These are phyloP conservation scores for Allomyces macrogynus DNA, from an alignment of 192 early-diverging fungal genomes.

Conservation along the genomic window DNA sequence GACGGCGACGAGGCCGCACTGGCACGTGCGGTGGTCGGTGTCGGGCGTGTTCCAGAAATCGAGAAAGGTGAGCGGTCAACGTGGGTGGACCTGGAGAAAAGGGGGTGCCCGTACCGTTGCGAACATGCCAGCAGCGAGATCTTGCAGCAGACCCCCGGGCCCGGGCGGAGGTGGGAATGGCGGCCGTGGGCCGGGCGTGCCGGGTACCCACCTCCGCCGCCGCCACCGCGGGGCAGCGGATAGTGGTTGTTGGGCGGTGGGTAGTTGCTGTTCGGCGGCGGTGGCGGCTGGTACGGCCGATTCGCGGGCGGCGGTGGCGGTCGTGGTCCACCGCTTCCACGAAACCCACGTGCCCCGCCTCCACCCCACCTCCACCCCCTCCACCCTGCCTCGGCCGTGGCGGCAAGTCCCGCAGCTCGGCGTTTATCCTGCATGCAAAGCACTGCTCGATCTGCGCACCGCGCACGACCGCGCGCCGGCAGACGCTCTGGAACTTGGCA, in stretches of 20 bases:
- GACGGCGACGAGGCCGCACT: constrained; percentile 9
- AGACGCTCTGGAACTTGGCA: constrained; percentile 6
- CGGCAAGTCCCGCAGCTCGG: neutral
- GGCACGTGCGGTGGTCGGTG: constrained; percentile 3
- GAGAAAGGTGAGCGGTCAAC: neutral
- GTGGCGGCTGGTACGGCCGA: constrained; percentile 1
- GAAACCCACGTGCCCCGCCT: constrained; percentile 5
- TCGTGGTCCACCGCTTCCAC: constrained; percentile 3
- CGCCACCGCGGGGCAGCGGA: neutral
- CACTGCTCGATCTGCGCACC: neutral
- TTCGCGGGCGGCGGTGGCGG: neutral
- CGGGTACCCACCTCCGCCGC: neutral
- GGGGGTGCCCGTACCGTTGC: neutral
- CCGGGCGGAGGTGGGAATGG: neutral
- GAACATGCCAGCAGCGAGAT: neutral
- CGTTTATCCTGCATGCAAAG: neutral
- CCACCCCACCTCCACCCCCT: neutral
- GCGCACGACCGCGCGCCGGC: neutral
- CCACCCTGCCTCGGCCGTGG: neutral
- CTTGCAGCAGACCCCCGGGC: neutral
- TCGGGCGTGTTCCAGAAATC: neutral
- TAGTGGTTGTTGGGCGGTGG: neutral
- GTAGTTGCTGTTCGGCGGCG: neutral
- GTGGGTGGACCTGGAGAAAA: neutral
- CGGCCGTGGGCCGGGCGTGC: neutral